Evolutionary conservation across 257 asterid species (phyloP).

Genomic region (Leptodermis oblonga): DNA sequence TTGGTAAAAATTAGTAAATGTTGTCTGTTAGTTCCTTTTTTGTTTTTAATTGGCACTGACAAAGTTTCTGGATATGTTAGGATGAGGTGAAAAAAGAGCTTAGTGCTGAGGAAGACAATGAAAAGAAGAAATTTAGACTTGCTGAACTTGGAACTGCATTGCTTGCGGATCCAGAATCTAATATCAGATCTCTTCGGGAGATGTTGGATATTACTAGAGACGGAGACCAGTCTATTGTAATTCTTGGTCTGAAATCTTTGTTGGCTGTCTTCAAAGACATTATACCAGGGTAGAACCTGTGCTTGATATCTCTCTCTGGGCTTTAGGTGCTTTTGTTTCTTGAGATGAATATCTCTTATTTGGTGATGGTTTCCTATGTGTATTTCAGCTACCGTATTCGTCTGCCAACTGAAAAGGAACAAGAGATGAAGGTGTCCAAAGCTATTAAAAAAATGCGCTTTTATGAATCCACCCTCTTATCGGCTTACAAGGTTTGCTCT

Average conservation of each 20-base stretch:
- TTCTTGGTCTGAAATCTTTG: conserved; percentile 74
- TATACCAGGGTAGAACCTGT: conserved; percentile 73
- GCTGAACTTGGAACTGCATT: conserved; percentile 90
- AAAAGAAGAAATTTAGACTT: conserved; percentile 64
- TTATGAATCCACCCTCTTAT: conserved; percentile 73
- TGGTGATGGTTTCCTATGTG: conserved; percentile 19
- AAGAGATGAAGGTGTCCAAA: conserved; percentile 91
- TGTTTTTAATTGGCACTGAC: no score
- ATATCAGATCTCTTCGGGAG: conserved; percentile 71
- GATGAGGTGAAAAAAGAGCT: conserved; percentile 83
- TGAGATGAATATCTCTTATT: neutral
- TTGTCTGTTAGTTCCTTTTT: neutral
- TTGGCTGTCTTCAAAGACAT: conserved; percentile 95
- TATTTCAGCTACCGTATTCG: conserved; percentile 83
- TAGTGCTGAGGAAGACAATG: conserved; percentile 67
- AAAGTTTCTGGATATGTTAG: conserved; percentile 24
- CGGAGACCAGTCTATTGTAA: conserved; percentile 48
- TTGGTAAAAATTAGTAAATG: neutral
- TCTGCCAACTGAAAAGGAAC: conserved; percentile 91
- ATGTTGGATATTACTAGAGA: conserved; percentile 81
- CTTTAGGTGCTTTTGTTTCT: conserved; percentile 6
- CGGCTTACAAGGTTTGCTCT: conserved; percentile 71
- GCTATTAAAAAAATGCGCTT: conserved; percentile 68
- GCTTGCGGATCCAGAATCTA: conserved; percentile 87
- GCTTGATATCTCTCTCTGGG: conserved; percentile 9